Evolutionary conservation across 2,329 filamentous ascomycete genomes (phyloP), one percentile per base, ranked within the genome.

Genomic region (Fusarium equiseti): DNA sequence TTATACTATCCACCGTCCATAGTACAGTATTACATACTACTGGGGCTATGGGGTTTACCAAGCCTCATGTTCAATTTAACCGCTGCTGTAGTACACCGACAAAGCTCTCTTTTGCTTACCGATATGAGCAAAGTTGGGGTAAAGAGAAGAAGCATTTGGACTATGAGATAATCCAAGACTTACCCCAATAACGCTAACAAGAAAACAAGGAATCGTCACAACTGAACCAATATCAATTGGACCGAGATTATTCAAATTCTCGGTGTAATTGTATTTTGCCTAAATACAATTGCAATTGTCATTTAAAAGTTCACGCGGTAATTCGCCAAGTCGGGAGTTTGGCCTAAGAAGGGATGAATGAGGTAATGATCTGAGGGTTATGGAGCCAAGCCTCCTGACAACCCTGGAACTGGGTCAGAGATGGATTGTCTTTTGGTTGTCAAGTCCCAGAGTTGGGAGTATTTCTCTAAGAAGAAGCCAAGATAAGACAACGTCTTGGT

Each of bases 261-360:
- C 44, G 24, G 44, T 46, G 44, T 27, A 46, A 18, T 26, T 26
- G 31, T 2, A 51, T 51, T 51, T 51, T 32, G 46, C 20, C 27
- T n/a, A 13, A 56, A 20, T 24, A 26, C 8, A 31, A n/a, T 11
- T 58, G 24, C 18, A 32, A 54, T 26, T 46, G 16, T 22, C 38
- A 56, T 32, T 49, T 32, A 12, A 43, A 48, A 24, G 10, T 20
- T 18, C 22, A 31, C 22, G 18, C 18, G 22, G 13, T 22, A 16
- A 22, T 22, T 51, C 44, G 49, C 56, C 45, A 70, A 67, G 67
- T 10, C 42, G 49, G 48, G 7, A 51, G 53, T 53, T 22, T 42
- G 40, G 18, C 45, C 26, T 13, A 38, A 62, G 29, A 40, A 18
- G 29, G 45, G 20, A 50, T 26, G 13, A 51, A 50, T 49, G 27